Conservation (phyloP, 2,329 filamentous ascomycete species). For the Aspergillus bombycis region DNA sequence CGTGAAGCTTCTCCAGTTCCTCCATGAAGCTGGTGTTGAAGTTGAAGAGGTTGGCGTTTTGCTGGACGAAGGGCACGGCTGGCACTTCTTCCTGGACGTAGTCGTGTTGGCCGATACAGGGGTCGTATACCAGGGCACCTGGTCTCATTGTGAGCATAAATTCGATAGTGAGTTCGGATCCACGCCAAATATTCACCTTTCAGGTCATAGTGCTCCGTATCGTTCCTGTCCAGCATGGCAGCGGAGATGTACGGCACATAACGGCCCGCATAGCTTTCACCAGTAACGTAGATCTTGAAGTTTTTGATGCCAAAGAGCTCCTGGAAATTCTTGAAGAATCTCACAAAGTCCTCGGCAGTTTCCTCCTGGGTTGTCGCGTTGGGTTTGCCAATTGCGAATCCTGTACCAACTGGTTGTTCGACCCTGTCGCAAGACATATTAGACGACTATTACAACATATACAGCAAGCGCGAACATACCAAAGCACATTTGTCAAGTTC, state of each 20-base stretch:
- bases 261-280: conserved; percentile 70
- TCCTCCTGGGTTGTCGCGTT: conserved; percentile 69
- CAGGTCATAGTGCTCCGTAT: conserved; percentile 69
- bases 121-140: background rate
- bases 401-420: conserved; percentile 56
- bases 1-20: conserved; percentile 41
- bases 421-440: conserved; percentile 34
- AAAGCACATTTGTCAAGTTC: conserved; percentile 74
- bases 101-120: background rate
- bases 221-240: conserved; percentile 70
- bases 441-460: too few species aligned
- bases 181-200: conserved; percentile 43
- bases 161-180: background rate
- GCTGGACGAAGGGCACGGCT: conserved; percentile 45
- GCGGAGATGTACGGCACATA: conserved; percentile 74
- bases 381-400: conserved; percentile 67
- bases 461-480: background rate
- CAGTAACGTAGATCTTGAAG: conserved; percentile 73
- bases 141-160: background rate
- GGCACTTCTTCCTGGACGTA: conserved; percentile 29
- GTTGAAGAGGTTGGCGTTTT: conserved; percentile 44
- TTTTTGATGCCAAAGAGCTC: conserved; percentile 68
- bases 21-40: conserved; percentile 46
- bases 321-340: conserved; percentile 77
- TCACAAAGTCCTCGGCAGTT: conserved; percentile 71